Conservation (phyloP, 495 filamentous ascomycete species). For the Penicillium bovifimosum region DNA sequence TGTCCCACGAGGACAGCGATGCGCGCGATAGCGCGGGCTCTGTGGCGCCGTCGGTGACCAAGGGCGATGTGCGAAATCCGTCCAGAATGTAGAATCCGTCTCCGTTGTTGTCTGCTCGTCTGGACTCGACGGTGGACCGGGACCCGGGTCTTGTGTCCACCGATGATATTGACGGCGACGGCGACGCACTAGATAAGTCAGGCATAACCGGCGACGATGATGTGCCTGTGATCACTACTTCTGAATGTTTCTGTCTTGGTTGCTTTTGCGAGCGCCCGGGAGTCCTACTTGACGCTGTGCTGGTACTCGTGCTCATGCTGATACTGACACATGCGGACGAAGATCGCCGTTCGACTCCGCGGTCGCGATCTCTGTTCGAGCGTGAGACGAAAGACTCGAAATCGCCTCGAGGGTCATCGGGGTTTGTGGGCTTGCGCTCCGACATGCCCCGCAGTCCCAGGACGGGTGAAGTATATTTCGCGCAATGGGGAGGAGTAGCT, state of each 20-base stretch:
- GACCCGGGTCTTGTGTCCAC: conserved; percentile 14
- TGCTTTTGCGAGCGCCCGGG: conserved; percentile 5
- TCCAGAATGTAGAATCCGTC: conserved; percentile 18
- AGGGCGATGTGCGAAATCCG: conserved; percentile 19
- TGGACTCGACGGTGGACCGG: neutral
- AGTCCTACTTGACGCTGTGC: neutral
- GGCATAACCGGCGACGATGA: conserved; percentile 16
- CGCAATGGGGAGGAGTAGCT: neutral
- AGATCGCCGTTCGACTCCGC: neutral
- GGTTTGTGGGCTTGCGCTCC: conserved; percentile 12
- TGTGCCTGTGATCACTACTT: conserved; percentile 15
- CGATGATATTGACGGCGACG: conserved; percentile 21
- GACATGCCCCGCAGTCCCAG: conserved; percentile 21
- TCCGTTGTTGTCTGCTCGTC: neutral
- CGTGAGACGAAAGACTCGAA: neutral
- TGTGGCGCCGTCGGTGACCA: neutral
- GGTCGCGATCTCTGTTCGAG: neutral
- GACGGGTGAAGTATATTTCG: neutral
- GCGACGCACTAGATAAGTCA: conserved; percentile 18
- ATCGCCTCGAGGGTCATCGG: neutral
- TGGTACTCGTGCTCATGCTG: conserved; percentile 1
- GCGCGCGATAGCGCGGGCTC: conserved; percentile 3
- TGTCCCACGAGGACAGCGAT: conserved; percentile 23
- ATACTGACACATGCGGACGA: neutral
- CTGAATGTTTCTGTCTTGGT: conserved; percentile 5